Evolutionary conservation across 345 rosid species (phyloP), one percentile per base, ranked within the genome.

Genomic region (Ceriops tagal): DNA sequence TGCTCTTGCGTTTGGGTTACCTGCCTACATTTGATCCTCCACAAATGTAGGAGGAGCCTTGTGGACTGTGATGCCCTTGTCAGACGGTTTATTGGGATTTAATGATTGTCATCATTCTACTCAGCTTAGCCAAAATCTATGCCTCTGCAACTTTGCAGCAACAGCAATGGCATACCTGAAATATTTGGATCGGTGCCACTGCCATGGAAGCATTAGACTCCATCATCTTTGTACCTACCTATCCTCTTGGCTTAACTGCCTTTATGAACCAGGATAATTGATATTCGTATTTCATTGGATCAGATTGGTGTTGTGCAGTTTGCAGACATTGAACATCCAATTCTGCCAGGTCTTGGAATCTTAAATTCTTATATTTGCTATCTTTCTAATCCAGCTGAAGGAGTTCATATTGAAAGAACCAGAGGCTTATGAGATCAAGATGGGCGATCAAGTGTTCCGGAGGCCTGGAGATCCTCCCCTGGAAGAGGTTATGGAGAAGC

Each of bases 381-480:
- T 67, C 1, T 65, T 37, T 18, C 61, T 59, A 10, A 55, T 8
- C 52, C 83, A 93, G 99, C 71, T 93, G 80, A 92, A 82, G 86
- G 98, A 95, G 64, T 95, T 88, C 51, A 66, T 95, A 28, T 65
- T 92, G 80, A 83, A 70, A 19, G 93, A 92, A 57, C 83, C 75
- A 21, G 99, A 95, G 28, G 93, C 93, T 20, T 92, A 92, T 60
- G 96, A 95, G 81, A 70, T 95, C 24, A 92, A 92, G 87, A 83
- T 90, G 5, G 96, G 92, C 46, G 96, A 95, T 43, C 84, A 83
- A 74, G 78, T 70, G 66, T 95, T 81, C 64, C 76, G 96, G 46
- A 83, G 96, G 77, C 77, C 90, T 1, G 99, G 96, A 53, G 96
- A 92, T 81, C 96, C 92, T 62, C 92, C 99, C 1, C 66, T 88